Evolutionary conservation across 1,284 basidiomycete genomes (phyloP).

Genomic region (Tylopilus sp.): DNA sequence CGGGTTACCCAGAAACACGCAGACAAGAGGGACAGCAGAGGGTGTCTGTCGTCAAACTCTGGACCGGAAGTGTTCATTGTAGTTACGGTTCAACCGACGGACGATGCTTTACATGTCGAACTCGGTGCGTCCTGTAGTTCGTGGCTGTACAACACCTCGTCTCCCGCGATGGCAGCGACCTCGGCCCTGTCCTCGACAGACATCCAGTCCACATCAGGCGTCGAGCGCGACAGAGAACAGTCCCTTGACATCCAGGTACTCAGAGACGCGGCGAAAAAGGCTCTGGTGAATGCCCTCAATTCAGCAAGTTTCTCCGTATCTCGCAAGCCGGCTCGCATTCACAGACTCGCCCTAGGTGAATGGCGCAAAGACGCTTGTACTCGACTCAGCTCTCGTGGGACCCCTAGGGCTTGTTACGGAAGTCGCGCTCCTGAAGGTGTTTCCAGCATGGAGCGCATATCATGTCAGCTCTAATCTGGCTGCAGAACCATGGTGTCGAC

Average conservation of each 20-base stretch:
- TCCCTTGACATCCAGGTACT: conserved; percentile 66
- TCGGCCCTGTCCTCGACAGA: conserved; percentile 26
- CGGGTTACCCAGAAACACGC: conserved; percentile 81
- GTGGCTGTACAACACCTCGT: conserved; percentile 29
- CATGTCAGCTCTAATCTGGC: conserved; percentile 1
- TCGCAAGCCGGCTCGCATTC: conserved; percentile 2
- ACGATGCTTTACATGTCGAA: conserved; percentile 8
- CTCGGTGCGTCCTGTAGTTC: conserved; percentile 13
- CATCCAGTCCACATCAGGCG: conserved; percentile 24
- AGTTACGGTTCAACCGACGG: conserved; percentile 5
- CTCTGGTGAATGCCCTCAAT: conserved; percentile 78
- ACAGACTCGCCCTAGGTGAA: conserved; percentile 61
- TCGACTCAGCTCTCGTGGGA: conserved; percentile 86
- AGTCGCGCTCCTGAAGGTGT: conserved; percentile 85
- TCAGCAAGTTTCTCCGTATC: conserved; percentile 48
- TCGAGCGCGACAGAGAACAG: conserved; percentile 36
- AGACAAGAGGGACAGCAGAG: conserved; percentile 64
- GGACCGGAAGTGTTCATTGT: conserved; percentile 27
- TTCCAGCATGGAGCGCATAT: conserved; percentile 8
- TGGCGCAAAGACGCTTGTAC: conserved; percentile 92
- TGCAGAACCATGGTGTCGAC: conserved; percentile 94
- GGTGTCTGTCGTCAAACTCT: conserved; percentile 42
- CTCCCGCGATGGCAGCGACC: conserved; percentile 29
- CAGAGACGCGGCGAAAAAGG: conserved; percentile 73
- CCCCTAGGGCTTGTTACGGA: conserved; percentile 93